Conservation (phyloP, 1,284 basidiomycete genomes). For the Singerocomus rubriflavus region DNA sequence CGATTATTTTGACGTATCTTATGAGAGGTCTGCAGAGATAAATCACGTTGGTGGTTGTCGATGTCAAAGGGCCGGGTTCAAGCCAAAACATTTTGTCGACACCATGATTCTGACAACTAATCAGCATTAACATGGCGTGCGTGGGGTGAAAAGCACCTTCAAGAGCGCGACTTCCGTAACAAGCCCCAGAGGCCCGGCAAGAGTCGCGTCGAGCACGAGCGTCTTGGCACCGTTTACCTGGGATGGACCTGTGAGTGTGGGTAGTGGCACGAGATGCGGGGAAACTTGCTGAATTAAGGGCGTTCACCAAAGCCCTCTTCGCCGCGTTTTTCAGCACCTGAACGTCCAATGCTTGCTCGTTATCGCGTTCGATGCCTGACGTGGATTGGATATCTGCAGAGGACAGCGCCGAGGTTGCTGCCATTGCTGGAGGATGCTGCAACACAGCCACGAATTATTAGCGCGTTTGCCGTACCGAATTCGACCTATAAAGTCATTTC, state of each 20-base stretch:
- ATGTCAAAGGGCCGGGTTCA: conserved; percentile 80
- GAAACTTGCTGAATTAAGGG: conserved; percentile 71
- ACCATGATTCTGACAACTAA: conserved; percentile 79
- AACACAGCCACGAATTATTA: conserved; percentile 31
- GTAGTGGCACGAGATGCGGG: not conserved
- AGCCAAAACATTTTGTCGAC: conserved; percentile 99
- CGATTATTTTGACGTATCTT: conserved; percentile 84
- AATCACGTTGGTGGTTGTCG: conserved; percentile 85
- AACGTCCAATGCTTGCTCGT: conserved; percentile 58
- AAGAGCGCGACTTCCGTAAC: conserved; percentile 90
- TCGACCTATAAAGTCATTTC: conserved; percentile 9
- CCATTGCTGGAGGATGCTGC: conserved; percentile 20
- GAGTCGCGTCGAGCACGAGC: conserved; percentile 83
- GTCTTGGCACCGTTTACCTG: conserved; percentile 95
- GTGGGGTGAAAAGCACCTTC: conserved; percentile 56
- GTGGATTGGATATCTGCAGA: conserved; percentile 28
- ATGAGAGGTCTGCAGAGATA: conserved; percentile 92
- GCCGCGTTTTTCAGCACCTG: conserved; percentile 73
- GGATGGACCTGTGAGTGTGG: conserved; percentile 9
- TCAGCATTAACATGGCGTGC: conserved; percentile 1
- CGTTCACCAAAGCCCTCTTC: conserved; percentile 73
- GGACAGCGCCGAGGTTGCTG: conserved; percentile 26
- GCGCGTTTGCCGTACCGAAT: not conserved
- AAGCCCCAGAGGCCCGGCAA: conserved; percentile 91
- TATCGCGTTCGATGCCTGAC: conserved; percentile 26